phyloP scores from a whole-genome alignment of 495 filamentous ascomycete species.

The Lindgomyces ingoldianus region DNA sequence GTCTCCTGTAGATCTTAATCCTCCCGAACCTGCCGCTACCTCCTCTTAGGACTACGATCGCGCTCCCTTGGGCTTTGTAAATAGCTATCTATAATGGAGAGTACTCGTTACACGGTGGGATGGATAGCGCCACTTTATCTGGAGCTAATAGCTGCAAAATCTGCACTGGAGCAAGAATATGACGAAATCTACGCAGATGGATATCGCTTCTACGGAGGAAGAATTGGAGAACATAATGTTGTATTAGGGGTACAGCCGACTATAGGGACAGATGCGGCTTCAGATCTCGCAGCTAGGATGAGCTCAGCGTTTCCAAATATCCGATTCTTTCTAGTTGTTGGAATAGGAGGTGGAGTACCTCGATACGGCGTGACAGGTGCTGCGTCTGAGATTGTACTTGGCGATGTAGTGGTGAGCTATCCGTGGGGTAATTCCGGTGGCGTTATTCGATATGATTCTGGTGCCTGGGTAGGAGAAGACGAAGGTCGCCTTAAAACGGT shows the following conservation, averaged over 20 bases:
- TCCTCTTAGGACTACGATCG: no score
- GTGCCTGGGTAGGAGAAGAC: slow-evolving; percentile 17
- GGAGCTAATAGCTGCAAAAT: slow-evolving; percentile 16
- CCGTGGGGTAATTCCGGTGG: slow-evolving; percentile 10
- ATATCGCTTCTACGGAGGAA: slow-evolving; percentile 18
- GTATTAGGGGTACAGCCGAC: slow-evolving; percentile 17
- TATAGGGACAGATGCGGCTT: slow-evolving; percentile 16
- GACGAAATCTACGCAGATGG: slow-evolving; percentile 1
- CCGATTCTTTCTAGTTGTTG: slow-evolving; percentile 21
- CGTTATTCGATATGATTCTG: slow-evolving; percentile 16
- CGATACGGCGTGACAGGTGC: slow-evolving; percentile 2
- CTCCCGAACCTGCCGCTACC: no score
- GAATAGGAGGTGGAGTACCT: slow-evolving; percentile 22
- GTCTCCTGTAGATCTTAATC: no score
- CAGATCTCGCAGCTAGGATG: slow-evolving; percentile 24
- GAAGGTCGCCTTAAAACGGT: slow-evolving; percentile 4
- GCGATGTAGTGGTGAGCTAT: slow-evolving; percentile 21
- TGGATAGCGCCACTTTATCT: slow-evolving; percentile 18
- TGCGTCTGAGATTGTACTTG: slow-evolving; percentile 13
- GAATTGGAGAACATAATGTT: slow-evolving; percentile 13
- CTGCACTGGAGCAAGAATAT: neutral
- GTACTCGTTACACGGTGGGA: slow-evolving; percentile 18
- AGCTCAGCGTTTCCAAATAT: slow-evolving; percentile 7
- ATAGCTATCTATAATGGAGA: no score
- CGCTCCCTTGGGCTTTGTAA: no score